These are phyloP conservation scores for Fusarium nelsonii DNA, from an alignment of 2,329 filamentous ascomycete genomes.

Conservation along the genomic window DNA sequence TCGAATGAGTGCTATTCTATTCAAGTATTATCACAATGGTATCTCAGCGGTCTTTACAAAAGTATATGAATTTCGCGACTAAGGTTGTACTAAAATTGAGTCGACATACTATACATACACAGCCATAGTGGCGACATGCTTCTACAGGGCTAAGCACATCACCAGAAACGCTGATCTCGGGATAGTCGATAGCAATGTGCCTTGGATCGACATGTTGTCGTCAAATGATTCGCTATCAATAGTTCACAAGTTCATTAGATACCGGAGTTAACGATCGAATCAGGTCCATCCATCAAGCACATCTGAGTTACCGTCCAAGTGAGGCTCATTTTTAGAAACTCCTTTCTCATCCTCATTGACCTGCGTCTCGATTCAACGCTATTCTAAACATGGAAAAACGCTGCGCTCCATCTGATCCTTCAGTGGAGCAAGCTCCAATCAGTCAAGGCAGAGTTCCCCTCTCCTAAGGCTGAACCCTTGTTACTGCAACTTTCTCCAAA, in stretches of 20 bases:
- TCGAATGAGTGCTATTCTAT: not conserved
- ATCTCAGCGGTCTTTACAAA: not conserved
- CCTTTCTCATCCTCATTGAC: not conserved
- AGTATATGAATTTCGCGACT: conserved; percentile 4
- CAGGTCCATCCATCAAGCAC: not conserved
- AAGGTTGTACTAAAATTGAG: not conserved
- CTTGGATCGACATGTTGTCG: conserved; percentile 11
- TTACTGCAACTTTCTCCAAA: not conserved
- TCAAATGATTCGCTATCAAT: not conserved
- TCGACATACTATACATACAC: not conserved
- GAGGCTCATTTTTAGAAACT: not conserved
- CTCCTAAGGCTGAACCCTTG: conserved; percentile 20
- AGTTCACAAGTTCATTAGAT: not conserved
- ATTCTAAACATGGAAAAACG: conserved; percentile 28
- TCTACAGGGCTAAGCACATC: conserved; percentile 29
- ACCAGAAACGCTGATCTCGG: conserved; percentile 19
- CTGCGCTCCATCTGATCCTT: conserved; percentile 26
- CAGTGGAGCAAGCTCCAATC: conserved; percentile 21
- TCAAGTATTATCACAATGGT: not conserved
- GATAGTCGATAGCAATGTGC: conserved; percentile 3
- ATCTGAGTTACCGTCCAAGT: not conserved
- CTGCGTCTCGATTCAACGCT: not conserved
- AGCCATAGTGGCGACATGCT: conserved; percentile 7
- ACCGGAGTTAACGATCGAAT: conserved; percentile 8
- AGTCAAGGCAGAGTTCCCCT: not conserved